phyloP scores from a whole-genome alignment of 2,329 filamentous ascomycete species.

The Claviceps spartinae region DNA sequence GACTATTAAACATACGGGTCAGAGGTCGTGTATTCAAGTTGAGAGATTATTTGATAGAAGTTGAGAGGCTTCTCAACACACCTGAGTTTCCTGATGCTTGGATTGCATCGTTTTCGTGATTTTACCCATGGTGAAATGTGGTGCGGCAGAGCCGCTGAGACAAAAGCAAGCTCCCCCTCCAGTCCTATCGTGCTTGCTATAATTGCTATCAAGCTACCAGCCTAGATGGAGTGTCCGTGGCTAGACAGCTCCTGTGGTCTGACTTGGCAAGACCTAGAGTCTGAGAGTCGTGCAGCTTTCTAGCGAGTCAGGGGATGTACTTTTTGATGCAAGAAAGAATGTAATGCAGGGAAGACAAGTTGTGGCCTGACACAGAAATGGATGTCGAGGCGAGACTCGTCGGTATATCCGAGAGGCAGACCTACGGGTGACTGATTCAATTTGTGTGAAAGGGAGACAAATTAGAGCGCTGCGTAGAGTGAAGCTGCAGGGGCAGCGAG shows the following conservation, averaged over 20 bases:
- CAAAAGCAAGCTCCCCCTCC: conserved; percentile 39
- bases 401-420: not conserved
- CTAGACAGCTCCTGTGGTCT: conserved; percentile 17
- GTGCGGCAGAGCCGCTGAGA: conserved; percentile 45
- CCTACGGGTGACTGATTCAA: not conserved
- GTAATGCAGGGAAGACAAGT: not conserved
- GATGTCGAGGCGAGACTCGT: not conserved
- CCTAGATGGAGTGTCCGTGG: conserved; percentile 18
- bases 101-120: conserved; percentile 53
- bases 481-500: not conserved
- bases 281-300: not conserved
- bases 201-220: conserved; percentile 26
- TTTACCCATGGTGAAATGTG: conserved; percentile 48
- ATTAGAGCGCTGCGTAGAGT: not conserved
- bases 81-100: conserved; percentile 55
- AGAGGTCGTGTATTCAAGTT: not conserved
- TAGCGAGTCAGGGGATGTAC: not conserved
- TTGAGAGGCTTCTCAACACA: conserved; percentile 23
- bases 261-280: not conserved
- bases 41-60: not conserved
- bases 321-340: not conserved
- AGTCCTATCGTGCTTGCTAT: conserved; percentile 30
- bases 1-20: conserved; percentile 41
- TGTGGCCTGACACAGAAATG: not conserved
- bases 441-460: not conserved